Evolutionary conservation across 2,329 filamentous ascomycete genomes (phyloP).

Genomic region (Magnaporthiopsis poae): DNA sequence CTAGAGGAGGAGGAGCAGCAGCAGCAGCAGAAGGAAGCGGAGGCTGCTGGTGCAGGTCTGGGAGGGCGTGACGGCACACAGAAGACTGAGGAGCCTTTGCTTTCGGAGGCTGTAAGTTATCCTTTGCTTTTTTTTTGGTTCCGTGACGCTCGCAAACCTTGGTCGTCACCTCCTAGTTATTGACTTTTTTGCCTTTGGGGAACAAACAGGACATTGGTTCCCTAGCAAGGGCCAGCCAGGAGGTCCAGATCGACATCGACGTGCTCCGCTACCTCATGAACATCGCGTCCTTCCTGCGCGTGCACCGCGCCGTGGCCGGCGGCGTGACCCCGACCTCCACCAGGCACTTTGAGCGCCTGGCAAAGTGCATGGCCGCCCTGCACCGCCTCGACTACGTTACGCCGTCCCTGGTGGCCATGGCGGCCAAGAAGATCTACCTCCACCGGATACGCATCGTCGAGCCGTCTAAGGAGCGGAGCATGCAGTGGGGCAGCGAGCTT

Average conservation of each 20-base stretch:
- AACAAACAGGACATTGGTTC: slow-evolving; percentile 39
- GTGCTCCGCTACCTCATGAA: slow-evolving; percentile 79
- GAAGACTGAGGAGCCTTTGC: slow-evolving; percentile 21
- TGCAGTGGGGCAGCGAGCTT: slow-evolving; percentile 83
- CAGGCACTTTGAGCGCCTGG: slow-evolving; percentile 61
- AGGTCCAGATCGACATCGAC: slow-evolving; percentile 61
- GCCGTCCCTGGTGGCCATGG: slow-evolving; percentile 72
- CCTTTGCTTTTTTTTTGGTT: background rate
- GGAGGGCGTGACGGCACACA: slow-evolving; percentile 13
- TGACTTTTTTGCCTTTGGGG: background rate
- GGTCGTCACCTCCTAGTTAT: background rate
- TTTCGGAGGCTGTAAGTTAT: slow-evolving; percentile 33
- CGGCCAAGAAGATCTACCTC: slow-evolving; percentile 75
- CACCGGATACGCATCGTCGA: slow-evolving; percentile 67
- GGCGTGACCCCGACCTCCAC: slow-evolving; percentile 73
- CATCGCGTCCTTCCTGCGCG: slow-evolving; percentile 73
- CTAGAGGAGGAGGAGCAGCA: slow-evolving; percentile 45
- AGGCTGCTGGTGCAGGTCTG: slow-evolving; percentile 22
- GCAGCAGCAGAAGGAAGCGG: slow-evolving; percentile 15
- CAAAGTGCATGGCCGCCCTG: slow-evolving; percentile 66
- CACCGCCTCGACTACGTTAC: slow-evolving; percentile 74
- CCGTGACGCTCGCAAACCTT: background rate
- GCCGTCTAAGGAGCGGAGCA: slow-evolving; percentile 67
- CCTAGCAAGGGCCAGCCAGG: slow-evolving; percentile 47
- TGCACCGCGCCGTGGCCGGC: slow-evolving; percentile 73